Percentiles rank a stretch among this genome's conserved stretches.
Conservation (phyloP, 2,329 filamentous ascomycete species). For the Penicillium sp. region DNA sequence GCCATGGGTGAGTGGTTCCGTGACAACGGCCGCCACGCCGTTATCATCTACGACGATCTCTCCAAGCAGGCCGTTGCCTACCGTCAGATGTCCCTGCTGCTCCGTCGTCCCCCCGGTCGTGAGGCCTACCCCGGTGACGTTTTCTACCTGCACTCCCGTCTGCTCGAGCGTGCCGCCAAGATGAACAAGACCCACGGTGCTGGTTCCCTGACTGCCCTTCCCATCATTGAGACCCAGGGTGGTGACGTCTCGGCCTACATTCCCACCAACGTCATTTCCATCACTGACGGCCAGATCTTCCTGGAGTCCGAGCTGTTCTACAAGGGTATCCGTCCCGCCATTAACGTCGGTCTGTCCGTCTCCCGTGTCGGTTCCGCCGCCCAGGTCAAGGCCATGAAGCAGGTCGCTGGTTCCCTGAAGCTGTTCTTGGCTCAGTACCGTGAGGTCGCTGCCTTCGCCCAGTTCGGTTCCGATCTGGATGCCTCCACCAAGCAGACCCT, state of each 20-base stretch:
- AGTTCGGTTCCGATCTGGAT: constrained; percentile 99
- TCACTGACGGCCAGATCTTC: constrained; percentile 99
- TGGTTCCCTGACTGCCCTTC: constrained; percentile 95
- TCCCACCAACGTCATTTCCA: constrained; percentile 99
- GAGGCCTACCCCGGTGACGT: constrained; percentile 99
- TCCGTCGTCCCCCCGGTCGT: constrained; percentile 97
- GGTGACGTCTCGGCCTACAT: constrained; percentile 99
- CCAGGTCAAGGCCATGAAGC: constrained; percentile 99
- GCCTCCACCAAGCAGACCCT: constrained; percentile 99
- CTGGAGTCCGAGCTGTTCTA: constrained; percentile 99
- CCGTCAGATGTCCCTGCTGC: constrained; percentile 97
- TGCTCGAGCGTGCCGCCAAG: constrained; percentile 99
- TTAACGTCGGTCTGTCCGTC: constrained; percentile 99
- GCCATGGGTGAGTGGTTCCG: constrained; percentile 75
- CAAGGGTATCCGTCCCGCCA: constrained; percentile 99
- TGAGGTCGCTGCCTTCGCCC: constrained; percentile 99
- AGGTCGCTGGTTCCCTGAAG: constrained; percentile 99
- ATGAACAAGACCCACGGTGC: constrained; percentile 94
- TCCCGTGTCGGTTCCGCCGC: constrained; percentile 99
- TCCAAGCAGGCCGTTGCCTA: constrained; percentile 98
- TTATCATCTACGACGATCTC: constrained; percentile 93
- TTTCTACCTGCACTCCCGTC: constrained; percentile 99
- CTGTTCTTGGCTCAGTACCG: constrained; percentile 99
- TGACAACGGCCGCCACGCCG: constrained; percentile 83
- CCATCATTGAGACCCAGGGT: constrained; percentile 99